Evolutionary conservation across 805 yeast genomes (phyloP), one percentile per base, ranked within the genome.

Genomic region (Kodamaea neixiangensis): DNA sequence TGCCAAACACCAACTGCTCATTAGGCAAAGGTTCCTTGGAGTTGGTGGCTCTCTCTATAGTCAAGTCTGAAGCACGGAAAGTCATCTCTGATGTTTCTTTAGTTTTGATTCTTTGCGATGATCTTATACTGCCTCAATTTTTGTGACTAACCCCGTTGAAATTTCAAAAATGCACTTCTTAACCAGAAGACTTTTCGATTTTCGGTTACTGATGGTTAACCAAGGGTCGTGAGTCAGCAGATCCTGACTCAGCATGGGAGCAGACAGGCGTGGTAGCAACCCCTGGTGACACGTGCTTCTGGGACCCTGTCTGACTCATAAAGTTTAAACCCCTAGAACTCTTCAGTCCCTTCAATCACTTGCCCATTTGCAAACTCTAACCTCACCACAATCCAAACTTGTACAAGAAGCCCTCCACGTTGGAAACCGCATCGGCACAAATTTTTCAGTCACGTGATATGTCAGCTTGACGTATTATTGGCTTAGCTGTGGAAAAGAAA

Each of bases 1-100:
- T 60, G 14, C 68, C 68, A 43, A 64, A 64, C 37, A 56, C 61
- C 58, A 64, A 59, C 52, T 57, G 45, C 18, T 62, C 65, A 41
- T 64, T 62, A 18, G 68, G 66, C 19, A 61, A 52, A 44, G 54
- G 56, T 4, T 53, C 57, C 56, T 59, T 61, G 38, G 68, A 59
- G 3, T 58, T 50, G 42, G 62, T 49, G 50, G 67, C 58, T 38
- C 55, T 58, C 29, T 58, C 57, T 45, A 64, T 56, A 20, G 52
- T 47, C 48, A 64, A 50, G 44, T 60, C 59, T 38, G 62, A 50
- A 3, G 68, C 63, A 47, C 60, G 61, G 50, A 64, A 56, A 5
- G 53, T 46, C 58, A 53, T 55, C 7, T 17, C 9, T 33, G 49
- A 3, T 10, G 43, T 18, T 34, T 15, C 17, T n/a, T 34, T 14